phyloP scores from a whole-genome alignment of 1,284 basidiomycete genomes.

The Sanghuangporus baumii region DNA sequence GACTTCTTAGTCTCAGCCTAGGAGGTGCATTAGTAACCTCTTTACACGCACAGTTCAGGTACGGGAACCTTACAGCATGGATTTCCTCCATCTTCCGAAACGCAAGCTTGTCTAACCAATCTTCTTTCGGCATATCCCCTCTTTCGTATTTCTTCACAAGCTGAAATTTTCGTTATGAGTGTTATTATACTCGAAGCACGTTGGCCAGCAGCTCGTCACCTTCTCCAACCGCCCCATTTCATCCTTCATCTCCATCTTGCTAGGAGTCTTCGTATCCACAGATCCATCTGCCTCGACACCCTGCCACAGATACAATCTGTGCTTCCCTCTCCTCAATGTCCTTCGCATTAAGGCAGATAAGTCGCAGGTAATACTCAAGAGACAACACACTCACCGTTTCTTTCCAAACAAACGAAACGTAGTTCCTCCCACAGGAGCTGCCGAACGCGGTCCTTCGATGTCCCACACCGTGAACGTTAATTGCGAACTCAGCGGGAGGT shows the following conservation, averaged over 20 bases:
- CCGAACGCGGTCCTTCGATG: conserved; percentile 72
- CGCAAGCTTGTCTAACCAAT: conserved; percentile 93
- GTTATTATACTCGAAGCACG: neutral
- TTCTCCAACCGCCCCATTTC: conserved; percentile 95
- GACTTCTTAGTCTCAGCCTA: conserved; percentile 86
- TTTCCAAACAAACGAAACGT: conserved; percentile 88
- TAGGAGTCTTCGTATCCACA: conserved; percentile 78
- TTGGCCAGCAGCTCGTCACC: conserved; percentile 36
- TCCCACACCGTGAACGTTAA: conserved; percentile 95
- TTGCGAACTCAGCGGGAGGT: conserved; percentile 83
- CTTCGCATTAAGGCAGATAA: conserved; percentile 33
- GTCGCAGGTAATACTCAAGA: conserved; percentile 3
- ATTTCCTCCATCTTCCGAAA: conserved; percentile 93
- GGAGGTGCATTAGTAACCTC: neutral
- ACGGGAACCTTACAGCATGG: conserved; percentile 60
- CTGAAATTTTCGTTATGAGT: conserved; percentile 34
- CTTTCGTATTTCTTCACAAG: conserved; percentile 95
- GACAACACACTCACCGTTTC: conserved; percentile 56
- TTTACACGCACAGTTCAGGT: neutral
- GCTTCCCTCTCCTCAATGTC: conserved; percentile 87
- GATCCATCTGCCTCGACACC: conserved; percentile 82
- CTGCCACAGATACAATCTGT: conserved; percentile 82
- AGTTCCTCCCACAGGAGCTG: conserved; percentile 81
- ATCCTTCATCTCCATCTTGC: conserved; percentile 74
- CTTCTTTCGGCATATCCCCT: conserved; percentile 88